Conservation (phyloP, 768 basidiomycete genomes). For the Phaeotremella fagi region DNA sequence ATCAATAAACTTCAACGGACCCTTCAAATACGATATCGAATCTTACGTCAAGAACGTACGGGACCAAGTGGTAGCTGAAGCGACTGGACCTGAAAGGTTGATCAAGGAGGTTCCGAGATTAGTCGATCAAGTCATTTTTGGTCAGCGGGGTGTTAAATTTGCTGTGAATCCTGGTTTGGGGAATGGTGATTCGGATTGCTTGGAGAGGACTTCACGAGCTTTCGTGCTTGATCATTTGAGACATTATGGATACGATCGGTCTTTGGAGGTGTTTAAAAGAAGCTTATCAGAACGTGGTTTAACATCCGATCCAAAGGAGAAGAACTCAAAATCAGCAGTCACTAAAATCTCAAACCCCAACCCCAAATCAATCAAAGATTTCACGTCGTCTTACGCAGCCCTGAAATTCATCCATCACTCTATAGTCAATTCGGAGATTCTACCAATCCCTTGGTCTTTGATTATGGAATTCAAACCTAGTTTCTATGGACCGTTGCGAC, state of each 20-base stretch:
- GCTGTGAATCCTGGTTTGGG: background rate
- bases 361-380: background rate
- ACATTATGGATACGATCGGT: slow-evolving; percentile 75
- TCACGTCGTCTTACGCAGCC: background rate
- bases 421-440: background rate
- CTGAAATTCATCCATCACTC: background rate
- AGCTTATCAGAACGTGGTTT: slow-evolving; percentile 46
- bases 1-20: slow-evolving; percentile 77
- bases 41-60: slow-evolving; percentile 52
- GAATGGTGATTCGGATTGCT: slow-evolving; percentile 5
- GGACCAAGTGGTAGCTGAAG: slow-evolving; percentile 2
- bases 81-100: background rate
- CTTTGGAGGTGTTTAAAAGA: slow-evolving; percentile 63
- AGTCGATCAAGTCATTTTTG: slow-evolving; percentile 15
- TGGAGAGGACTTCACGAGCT: slow-evolving; percentile 61
- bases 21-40: slow-evolving; percentile 88
- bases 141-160: background rate
- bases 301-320: background rate
- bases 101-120: slow-evolving; percentile 1
- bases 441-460: background rate
- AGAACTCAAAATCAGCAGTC: background rate
- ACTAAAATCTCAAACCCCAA: background rate
- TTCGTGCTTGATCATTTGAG: slow-evolving; percentile 74
- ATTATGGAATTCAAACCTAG: background rate
- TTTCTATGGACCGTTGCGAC: background rate